Conservation (phyloP, 148 eudicot genomes). For the Nepenthes gracilis region DNA sequence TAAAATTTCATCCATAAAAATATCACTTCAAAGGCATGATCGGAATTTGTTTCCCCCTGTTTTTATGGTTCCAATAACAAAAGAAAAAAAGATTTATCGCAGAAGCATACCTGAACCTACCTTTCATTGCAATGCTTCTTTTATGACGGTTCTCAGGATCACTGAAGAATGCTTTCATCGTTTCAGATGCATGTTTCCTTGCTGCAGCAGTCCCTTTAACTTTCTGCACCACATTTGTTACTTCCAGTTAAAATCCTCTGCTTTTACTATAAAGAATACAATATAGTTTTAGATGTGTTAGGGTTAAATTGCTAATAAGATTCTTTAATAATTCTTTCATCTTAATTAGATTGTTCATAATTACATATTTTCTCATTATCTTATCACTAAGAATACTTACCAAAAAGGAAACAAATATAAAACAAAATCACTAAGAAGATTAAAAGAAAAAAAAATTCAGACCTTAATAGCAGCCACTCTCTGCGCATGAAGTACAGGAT, state of each 20-base stretch:
- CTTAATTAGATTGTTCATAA: too few relatives aligned
- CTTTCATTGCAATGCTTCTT: constrained; percentile 89
- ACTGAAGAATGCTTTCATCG: constrained; percentile 69
- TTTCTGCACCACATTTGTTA: constrained; percentile 28
- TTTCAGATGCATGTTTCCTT: constrained; percentile 74
- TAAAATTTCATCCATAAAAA: too few relatives aligned
- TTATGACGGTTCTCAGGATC: constrained; percentile 83
- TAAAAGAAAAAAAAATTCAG: neutral
- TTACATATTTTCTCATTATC: too few relatives aligned
- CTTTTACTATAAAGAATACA: too few relatives aligned
- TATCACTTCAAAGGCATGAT: neutral
- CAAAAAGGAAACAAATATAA: too few relatives aligned
- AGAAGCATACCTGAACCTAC: constrained; percentile 18
- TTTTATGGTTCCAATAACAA: neutral
- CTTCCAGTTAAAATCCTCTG: neutral
- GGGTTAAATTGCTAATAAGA: too few relatives aligned
- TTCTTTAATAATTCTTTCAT: too few relatives aligned
- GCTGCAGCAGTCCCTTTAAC: constrained; percentile 65
- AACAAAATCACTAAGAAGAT: too few relatives aligned
- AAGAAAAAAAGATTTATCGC: neutral
- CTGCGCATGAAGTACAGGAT: constrained; percentile 83
- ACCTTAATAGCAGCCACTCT: constrained; percentile 96
- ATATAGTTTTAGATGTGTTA: too few relatives aligned
- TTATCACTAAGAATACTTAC: too few relatives aligned
- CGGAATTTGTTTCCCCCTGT: too few relatives aligned